A percentile compares a stretch with the other conserved stretches of the same genome.
phyloP scores from a whole-genome alignment of 2,329 filamentous ascomycete genomes.

The Penicillium glabrum region DNA sequence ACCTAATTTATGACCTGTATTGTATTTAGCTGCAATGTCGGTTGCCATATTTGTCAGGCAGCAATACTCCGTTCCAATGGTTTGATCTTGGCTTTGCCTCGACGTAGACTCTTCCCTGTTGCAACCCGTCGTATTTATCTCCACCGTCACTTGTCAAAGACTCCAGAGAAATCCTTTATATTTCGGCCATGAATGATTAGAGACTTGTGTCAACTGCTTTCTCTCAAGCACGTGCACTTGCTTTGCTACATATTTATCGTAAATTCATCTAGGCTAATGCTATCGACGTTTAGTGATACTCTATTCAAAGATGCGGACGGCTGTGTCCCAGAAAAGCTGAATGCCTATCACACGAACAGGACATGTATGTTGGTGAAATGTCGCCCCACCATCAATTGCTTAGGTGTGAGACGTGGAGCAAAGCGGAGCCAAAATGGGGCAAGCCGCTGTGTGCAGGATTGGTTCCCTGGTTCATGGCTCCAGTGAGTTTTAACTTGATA shows the following conservation, averaged over 20 bases:
- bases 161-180: too few species aligned
- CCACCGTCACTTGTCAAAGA: not conserved
- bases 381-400: not conserved
- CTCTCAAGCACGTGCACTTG: too few species aligned
- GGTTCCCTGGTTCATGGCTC: not conserved
- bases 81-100: not conserved
- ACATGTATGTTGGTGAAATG: not conserved
- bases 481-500: not conserved
- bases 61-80: not conserved
- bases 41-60: not conserved
- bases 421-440: not conserved
- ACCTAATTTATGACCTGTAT: not conserved
- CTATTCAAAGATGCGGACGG: not conserved
- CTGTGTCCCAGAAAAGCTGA: not conserved
- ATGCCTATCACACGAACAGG: not conserved
- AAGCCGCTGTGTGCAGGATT: not conserved
- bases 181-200: too few species aligned
- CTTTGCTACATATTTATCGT: not conserved
- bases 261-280: not conserved
- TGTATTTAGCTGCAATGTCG: not conserved
- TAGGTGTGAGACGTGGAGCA: not conserved
- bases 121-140: not conserved
- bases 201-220: too few species aligned
- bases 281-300: not conserved
- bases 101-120: not conserved